These are phyloP conservation scores for Tylopilus vinaceipallidus DNA, from an alignment of 768 basidiomycete species.

Conservation along the genomic window DNA sequence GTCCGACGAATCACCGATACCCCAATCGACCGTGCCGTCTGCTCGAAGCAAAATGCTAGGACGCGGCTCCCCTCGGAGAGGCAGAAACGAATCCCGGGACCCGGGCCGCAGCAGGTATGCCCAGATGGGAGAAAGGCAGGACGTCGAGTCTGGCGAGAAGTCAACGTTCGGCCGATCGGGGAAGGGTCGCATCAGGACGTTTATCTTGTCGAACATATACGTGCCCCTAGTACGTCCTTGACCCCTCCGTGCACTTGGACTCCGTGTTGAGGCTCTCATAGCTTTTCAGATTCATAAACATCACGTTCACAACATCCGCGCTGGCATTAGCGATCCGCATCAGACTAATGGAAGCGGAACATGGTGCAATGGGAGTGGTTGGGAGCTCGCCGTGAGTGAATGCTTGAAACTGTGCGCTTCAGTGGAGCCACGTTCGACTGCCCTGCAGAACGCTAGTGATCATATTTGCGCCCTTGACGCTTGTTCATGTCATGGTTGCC, in stretches of 20 bases:
- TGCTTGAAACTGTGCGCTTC: background rate
- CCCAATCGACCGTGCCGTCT: constrained; percentile 27
- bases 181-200: constrained; percentile 55
- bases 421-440: background rate
- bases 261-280: constrained; percentile 30
- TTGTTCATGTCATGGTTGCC: constrained; percentile 81
- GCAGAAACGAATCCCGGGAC: constrained; percentile 9
- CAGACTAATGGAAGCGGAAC: constrained; percentile 51
- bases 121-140: constrained; percentile 18
- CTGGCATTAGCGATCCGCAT: constrained; percentile 79
- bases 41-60: constrained; percentile 58
- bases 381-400: constrained; percentile 76
- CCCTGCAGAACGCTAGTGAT: constrained; percentile 68
- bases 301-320: constrained; percentile 76
- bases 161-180: constrained; percentile 29
- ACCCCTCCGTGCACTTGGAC: background rate
- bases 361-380: constrained; percentile 61
- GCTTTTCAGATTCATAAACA: constrained; percentile 84
- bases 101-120: constrained; percentile 15
- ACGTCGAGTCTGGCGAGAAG: constrained; percentile 32
- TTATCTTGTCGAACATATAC: constrained; percentile 72
- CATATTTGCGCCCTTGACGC: constrained; percentile 79
- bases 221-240: constrained; percentile 65
- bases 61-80: constrained; percentile 63
- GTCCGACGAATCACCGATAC: constrained; percentile 22